A percentile compares a stretch with the other conserved stretches of the same genome.
These are phyloP conservation scores for Pleurotus citrinopileatus DNA, from an alignment of 768 basidiomycete genomes.

Conservation along the genomic window DNA sequence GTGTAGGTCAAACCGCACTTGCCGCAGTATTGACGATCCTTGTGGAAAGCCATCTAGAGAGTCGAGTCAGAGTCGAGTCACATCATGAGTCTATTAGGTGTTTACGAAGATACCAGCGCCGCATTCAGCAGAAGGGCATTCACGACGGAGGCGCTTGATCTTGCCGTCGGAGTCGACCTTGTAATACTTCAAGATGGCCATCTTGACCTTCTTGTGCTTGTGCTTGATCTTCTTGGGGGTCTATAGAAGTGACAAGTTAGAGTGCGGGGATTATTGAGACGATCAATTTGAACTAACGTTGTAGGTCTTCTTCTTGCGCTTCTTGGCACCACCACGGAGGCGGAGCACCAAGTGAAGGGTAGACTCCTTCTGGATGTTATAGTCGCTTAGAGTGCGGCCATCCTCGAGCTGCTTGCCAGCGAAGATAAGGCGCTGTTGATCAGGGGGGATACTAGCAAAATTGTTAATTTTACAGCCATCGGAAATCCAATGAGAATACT, in stretches of 20 bases:
- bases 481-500: conserved; percentile 20
- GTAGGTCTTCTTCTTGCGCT: conserved; percentile 99
- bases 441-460: conserved; percentile 70
- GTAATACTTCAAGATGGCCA: conserved; percentile 99
- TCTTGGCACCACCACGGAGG: conserved; percentile 99
- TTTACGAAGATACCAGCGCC: conserved; percentile 85
- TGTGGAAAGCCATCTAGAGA: conserved; percentile 94
- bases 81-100: background rate
- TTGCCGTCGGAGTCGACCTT: conserved; percentile 99
- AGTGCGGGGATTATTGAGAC: background rate
- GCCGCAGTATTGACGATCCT: conserved; percentile 97
- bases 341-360: conserved; percentile 97
- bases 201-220: conserved; percentile 99
- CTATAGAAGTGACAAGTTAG: conserved; percentile 30
- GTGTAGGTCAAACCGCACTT: conserved; percentile 89
- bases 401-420: conserved; percentile 99
- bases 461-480: conserved; percentile 9
- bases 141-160: conserved; percentile 98
- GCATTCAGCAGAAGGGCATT: conserved; percentile 85
- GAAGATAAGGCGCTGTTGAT: conserved; percentile 98
- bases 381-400: conserved; percentile 92
- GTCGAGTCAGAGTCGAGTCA: conserved; percentile 16
- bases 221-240: conserved; percentile 99
- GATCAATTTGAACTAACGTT: conserved; percentile 64
- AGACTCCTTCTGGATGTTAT: conserved; percentile 99